Percentiles rank a stretch among this genome's conserved stretches.
phyloP scores from a whole-genome alignment of 192 early-diverging fungal species.

The Rhizoclosmatium sp. region DNA sequence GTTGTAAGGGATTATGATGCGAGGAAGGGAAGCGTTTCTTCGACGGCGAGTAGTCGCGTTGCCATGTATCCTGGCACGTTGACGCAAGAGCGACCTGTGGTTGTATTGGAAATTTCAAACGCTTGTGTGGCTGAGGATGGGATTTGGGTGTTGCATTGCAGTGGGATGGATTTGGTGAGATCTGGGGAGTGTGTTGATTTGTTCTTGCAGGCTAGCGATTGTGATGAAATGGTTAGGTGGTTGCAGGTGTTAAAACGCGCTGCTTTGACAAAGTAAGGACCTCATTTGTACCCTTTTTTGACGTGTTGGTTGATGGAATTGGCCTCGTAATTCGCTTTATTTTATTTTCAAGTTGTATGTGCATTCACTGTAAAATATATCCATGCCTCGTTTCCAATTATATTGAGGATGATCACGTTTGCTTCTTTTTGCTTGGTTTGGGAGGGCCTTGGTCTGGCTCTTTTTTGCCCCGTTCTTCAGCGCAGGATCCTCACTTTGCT shows the following conservation, averaged over 20 bases:
- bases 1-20: not conserved
- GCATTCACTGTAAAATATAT: too few species aligned
- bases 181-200: constrained; percentile 8
- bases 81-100: not conserved
- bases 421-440: too few species aligned
- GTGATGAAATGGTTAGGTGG: constrained; percentile 34
- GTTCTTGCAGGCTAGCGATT: constrained; percentile 17
- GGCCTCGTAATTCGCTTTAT: too few species aligned
- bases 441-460: too few species aligned
- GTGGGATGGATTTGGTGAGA: constrained; percentile 10
- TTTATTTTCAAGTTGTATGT: too few species aligned
- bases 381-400: too few species aligned
- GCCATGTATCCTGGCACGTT: not conserved
- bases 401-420: too few species aligned
- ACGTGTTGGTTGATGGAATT: too few species aligned
- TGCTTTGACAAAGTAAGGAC: not conserved
- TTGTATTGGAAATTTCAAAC: constrained; percentile 7
- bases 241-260: not conserved
- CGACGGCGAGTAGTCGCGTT: not conserved
- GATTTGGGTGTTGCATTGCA: constrained; percentile 7
- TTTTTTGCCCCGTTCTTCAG: too few species aligned
- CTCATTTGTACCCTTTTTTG: not conserved
- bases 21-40: too few species aligned
- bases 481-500: too few species aligned
- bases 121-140: constrained; percentile 24